Evolutionary conservation across 2,329 filamentous ascomycete species (phyloP), one percentile per base, ranked within the genome.

Genomic region (Epichloe sibirici): DNA sequence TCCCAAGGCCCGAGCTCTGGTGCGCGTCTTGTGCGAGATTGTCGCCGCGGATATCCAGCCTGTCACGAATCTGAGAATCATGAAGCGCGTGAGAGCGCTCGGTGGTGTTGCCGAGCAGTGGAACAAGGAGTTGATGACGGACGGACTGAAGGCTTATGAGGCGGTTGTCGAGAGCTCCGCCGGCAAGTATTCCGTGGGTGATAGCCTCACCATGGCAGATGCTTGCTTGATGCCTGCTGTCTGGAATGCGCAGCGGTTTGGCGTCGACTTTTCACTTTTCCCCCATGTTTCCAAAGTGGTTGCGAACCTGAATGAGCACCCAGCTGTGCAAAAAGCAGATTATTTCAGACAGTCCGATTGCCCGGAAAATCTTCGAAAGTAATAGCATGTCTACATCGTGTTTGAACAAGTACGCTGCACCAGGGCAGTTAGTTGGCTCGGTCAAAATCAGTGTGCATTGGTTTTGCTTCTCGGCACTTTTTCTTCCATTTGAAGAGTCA

Each of bases 61-160:
- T 5, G 71, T 80, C 1, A 82, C 80, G 1, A 83, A 83, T 57
- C 62, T 78, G 17, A 69, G 72, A 8, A 73, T 81, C 39, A 68
- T 79, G 57, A 71, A 73, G 46, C 69, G 71, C 0, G 68, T 83
- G 2, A 68, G 69, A 4, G 64, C 64, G 0, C 59, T 79, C 0
- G 73, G 71, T 0, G 67, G 65, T 1, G 71, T 69, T 1, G 66
- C 70, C 1, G 69, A 69, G 25, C 64, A 66, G 4, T 83, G 79
- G 78, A 76, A 75, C 35, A 67, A 65, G 42, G 71, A 74, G 51
- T 64, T 79, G 5, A 77, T 78, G 63, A 63, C 64, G 1, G 69
- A 73, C 7, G 80, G 80, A 0, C 64, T 85, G n/a, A 59, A 59
- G 15, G 79, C 79, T 2, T 83, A 81, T 57, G 80, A 85, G 61